These are phyloP conservation scores for Lactarius trivialis DNA, from an alignment of 768 basidiomycete species.

Conservation along the genomic window DNA sequence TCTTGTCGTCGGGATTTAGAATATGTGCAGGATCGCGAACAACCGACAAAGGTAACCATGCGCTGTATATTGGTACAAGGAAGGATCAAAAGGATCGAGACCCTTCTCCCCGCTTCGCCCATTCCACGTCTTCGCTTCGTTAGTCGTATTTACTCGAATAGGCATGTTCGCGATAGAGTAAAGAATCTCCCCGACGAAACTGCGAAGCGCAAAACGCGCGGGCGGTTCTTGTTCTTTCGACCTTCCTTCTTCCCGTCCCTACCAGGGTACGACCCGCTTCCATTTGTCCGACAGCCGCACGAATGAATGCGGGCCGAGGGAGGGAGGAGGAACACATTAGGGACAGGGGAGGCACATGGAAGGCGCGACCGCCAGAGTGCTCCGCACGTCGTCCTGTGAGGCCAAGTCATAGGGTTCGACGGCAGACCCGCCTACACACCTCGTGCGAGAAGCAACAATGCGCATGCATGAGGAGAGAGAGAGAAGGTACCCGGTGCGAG, in stretches of 20 bases:
- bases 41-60: neutral
- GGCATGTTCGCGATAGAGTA: neutral
- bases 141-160: neutral
- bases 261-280: neutral
- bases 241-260: neutral
- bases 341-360: neutral
- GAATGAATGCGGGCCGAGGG: neutral
- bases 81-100: neutral
- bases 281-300: constrained; percentile 4
- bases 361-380: neutral
- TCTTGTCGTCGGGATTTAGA: constrained; percentile 8
- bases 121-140: neutral
- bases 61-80: neutral
- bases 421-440: neutral
- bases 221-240: neutral
- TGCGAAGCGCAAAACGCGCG: neutral
- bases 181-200: neutral
- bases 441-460: neutral
- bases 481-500: neutral
- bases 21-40: neutral
- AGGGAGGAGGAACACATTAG: neutral
- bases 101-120: neutral
- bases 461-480: neutral
- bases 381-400: neutral
- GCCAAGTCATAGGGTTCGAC: neutral